Base-by-base conservation (phyloP, 345 rosid species). In the Rhodamnia rubescens region DNA sequence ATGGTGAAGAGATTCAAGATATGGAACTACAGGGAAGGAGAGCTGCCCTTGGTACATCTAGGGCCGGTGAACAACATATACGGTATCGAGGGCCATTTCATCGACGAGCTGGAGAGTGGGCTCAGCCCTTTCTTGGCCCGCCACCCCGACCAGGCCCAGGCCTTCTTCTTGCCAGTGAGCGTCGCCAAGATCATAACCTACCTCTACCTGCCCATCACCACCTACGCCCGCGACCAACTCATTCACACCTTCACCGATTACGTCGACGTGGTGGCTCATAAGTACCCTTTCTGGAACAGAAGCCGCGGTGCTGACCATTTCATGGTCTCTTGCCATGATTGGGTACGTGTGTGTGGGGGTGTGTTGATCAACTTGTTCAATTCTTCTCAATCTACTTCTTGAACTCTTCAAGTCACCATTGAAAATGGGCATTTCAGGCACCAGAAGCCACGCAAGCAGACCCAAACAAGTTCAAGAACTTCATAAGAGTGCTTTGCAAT, bases 401-500 rank as follows among this genome's bases (percentile, higher is more conserved):
- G 80, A 18, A 69, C 47, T 69, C 57, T 54, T 54, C 57, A 54
- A 54, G 22, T 54, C 26, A 18, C 80, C 0, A 36, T 47, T 69
- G 12, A 36, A 69, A 69, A 32, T 24, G 49, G 52, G 56, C 42
- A 11, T 54, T 50, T 85, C 40, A 92, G 93, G 95, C 91, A 83
- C 95, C 95, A 7, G 86, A 88, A 1, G 89, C 87, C 26, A 88
- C 92, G 0, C 55, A 27, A 7, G 55, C 69, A 26, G 84, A 91
- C 12, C 90, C 92, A 2, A 56, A 89, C 80, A 36, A 83, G 24
- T 40, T 80, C 89, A 86, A 87, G 86, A 86, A 87, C 85, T 58
- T 93, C 84, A 85, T 91, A 8, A 85, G 93, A 86, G 93, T 90
- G 22, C 87, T 93, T 3, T 92, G 92, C 88, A 92, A 92, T 15